These are phyloP conservation scores for Magnolia sinica DNA, from an alignment of 164 flowering plant species.

Conservation along the genomic window DNA sequence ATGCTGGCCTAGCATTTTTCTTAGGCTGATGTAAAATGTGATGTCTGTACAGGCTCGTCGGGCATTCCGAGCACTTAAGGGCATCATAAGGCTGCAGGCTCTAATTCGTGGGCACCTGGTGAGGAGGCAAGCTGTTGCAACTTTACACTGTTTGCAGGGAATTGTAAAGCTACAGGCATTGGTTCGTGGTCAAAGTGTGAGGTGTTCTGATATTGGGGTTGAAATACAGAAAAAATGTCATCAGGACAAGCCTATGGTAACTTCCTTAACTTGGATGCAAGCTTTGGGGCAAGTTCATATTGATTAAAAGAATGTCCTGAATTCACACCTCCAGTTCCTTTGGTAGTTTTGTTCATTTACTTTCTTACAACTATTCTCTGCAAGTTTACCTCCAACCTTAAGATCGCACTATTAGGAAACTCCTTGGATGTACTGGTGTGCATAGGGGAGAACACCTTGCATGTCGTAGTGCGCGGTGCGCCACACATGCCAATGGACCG, in stretches of 20 bases:
- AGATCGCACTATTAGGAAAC: not conserved
- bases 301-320: not conserved
- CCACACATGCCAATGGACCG: too few relatives aligned
- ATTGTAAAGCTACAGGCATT: slow-evolving; percentile 75
- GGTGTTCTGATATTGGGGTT: slow-evolving; percentile 43
- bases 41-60: slow-evolving; percentile 74
- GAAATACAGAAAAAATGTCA: slow-evolving; percentile 34
- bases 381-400: not conserved
- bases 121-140: slow-evolving; percentile 83
- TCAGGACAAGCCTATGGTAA: slow-evolving; percentile 35
- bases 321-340: not conserved
- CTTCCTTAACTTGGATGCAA: not conserved
- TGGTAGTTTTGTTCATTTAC: not conserved
- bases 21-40: slow-evolving; percentile 12
- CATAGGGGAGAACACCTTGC: too few relatives aligned
- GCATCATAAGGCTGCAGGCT: slow-evolving; percentile 96
- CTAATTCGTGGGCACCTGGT: slow-evolving; percentile 91
- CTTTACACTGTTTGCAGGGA: slow-evolving; percentile 55
- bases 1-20: not conserved
- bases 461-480: too few relatives aligned
- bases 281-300: not conserved
- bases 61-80: slow-evolving; percentile 86
- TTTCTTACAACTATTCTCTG: not conserved
- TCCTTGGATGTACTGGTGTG: too few relatives aligned
- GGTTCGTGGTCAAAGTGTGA: slow-evolving; percentile 62